Conservation (phyloP, 306 rosid species). For the Prunus campanulata region DNA sequence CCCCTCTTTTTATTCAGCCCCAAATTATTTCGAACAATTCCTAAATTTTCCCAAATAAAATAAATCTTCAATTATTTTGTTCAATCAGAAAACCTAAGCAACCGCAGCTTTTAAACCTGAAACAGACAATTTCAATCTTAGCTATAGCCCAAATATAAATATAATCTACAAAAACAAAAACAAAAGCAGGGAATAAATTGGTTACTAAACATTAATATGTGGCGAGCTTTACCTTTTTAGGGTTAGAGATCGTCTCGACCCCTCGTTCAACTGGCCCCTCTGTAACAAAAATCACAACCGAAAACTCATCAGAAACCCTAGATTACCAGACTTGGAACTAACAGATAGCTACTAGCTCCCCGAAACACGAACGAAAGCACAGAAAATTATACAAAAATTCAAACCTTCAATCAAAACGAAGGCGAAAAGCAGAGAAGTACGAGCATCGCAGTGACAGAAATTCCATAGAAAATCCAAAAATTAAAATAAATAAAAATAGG, state of each 20-base stretch:
- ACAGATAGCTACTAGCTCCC: neutral
- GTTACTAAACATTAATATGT: neutral
- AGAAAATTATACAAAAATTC: neutral
- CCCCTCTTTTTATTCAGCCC: neutral
- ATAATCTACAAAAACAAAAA: neutral
- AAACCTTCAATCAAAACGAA: neutral
- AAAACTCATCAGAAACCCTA: neutral
- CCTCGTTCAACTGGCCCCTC: neutral
- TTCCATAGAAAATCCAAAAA: neutral
- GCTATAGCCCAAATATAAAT: neutral
- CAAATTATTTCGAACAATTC: neutral
- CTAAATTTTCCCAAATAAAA: neutral
- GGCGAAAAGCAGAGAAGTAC: neutral
- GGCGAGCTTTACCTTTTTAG: neutral
- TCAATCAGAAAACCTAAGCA: constrained; percentile 9
- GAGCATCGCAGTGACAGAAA: constrained; percentile 10
- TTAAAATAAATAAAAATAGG: neutral
- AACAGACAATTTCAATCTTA: neutral
- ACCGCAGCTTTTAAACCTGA: constrained; percentile 20
- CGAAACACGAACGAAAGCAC: neutral
- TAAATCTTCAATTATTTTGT: constrained; percentile 4
- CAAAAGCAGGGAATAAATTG: neutral
- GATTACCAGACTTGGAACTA: neutral
- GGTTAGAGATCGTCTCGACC: constrained; percentile 6
- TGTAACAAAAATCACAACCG: neutral